Evolutionary conservation across 1,139 yeast species (phyloP).

Genomic region (Magnusiomyces magnusii): DNA sequence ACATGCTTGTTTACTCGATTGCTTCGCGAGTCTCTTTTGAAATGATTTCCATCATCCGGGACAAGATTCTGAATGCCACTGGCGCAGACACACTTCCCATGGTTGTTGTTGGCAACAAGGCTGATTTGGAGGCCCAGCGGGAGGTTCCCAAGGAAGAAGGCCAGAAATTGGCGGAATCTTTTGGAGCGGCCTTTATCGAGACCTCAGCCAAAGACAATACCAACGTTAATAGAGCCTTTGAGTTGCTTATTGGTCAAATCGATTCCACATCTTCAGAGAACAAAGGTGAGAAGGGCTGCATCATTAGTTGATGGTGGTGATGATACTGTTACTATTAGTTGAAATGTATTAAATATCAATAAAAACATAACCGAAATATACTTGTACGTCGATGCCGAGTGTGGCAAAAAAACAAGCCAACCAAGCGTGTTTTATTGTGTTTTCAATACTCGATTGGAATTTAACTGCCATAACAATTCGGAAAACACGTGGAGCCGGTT

Average conservation of each 20-base stretch:
- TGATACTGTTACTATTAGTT: too few species aligned
- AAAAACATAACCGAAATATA: too few species aligned
- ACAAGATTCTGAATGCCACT: constrained; percentile 69
- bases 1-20: constrained; percentile 73
- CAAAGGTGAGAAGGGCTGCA: constrained; percentile 35
- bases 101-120: constrained; percentile 78
- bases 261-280: constrained; percentile 44
- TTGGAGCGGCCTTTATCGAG: constrained; percentile 64
- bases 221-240: constrained; percentile 61
- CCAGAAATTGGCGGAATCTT: constrained; percentile 50
- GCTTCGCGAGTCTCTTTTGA: constrained; percentile 76
- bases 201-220: constrained; percentile 72
- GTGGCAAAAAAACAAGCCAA: too few species aligned
- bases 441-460: too few species aligned
- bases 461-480: too few species aligned
- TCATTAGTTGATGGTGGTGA: constrained; percentile 23
- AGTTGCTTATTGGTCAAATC: constrained; percentile 59
- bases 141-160: constrained; percentile 66
- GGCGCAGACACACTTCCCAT: constrained; percentile 72
- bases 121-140: constrained; percentile 53
- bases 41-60: constrained; percentile 68
- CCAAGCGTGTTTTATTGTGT: too few species aligned
- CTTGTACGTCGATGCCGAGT: too few species aligned
- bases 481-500: too few species aligned
- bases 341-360: too few species aligned